These are phyloP conservation scores for Metarhizium anisopliae DNA, from an alignment of 2,329 filamentous ascomycete genomes.

Conservation along the genomic window DNA sequence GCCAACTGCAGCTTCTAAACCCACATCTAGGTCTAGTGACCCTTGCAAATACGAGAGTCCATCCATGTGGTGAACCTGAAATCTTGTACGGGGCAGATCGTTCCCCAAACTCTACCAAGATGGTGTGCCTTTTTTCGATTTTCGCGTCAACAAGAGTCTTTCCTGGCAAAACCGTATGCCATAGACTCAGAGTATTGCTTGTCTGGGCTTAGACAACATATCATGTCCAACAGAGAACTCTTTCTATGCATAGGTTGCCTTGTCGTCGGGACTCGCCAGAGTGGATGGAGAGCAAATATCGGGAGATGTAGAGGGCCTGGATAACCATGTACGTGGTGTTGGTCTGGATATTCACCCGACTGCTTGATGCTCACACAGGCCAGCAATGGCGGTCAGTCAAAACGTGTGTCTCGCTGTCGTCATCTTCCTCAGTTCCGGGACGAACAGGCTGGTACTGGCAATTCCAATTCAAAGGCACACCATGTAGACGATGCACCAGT, in stretches of 20 bases:
- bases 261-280: neutral
- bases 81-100: neutral
- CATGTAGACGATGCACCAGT: neutral
- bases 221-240: neutral
- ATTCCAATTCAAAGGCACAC: neutral
- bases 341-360: neutral
- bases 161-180: too few species aligned
- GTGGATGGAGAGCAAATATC: neutral
- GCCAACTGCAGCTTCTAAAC: neutral
- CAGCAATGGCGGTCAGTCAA: neutral
- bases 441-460: too few species aligned
- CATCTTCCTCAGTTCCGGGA: neutral
- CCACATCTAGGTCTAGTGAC: neutral
- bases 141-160: neutral
- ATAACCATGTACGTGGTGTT: neutral
- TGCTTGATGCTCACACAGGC: neutral
- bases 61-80: neutral
- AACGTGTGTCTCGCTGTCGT: neutral
- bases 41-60: neutral
- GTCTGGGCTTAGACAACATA: neutral
- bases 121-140: neutral
- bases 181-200: neutral
- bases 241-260: neutral
- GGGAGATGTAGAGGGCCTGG: neutral
- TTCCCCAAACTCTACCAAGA: neutral